Evolutionary conservation across 1,284 basidiomycete species (phyloP).

Genomic region (Wallemia mellicola): DNA sequence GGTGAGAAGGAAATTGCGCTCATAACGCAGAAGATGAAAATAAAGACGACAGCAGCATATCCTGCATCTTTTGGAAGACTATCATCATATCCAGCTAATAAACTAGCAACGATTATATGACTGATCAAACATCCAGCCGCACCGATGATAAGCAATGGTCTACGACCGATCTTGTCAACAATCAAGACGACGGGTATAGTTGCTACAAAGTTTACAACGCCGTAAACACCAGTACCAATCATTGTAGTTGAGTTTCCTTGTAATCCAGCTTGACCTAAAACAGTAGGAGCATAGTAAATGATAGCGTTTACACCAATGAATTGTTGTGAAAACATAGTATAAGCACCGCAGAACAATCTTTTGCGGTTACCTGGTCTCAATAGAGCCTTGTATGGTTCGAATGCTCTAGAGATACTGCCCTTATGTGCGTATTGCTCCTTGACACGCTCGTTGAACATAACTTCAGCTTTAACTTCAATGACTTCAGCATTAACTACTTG

Average conservation of each 20-base stretch:
- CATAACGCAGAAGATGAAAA: constrained; percentile 8
- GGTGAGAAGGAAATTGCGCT: constrained; percentile 9
- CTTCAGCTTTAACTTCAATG: constrained; percentile 49
- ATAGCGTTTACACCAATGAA: constrained; percentile 21
- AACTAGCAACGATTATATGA: constrained; percentile 9
- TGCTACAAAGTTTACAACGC: constrained; percentile 39
- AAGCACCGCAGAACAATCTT: constrained; percentile 8
- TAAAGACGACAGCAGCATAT: constrained; percentile 5
- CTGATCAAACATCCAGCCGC: constrained; percentile 5
- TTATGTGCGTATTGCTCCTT: neutral
- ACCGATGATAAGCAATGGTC: constrained; percentile 11
- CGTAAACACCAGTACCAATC: constrained; percentile 51
- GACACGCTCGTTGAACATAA: constrained; percentile 21
- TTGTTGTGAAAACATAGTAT: constrained; percentile 8
- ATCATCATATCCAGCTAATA: constrained; percentile 8
- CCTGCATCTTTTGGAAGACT: constrained; percentile 6
- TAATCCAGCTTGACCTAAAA: neutral
- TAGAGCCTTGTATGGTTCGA: constrained; percentile 7
- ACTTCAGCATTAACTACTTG: constrained; percentile 47
- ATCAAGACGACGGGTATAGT: constrained; percentile 41
- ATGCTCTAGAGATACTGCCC: neutral
- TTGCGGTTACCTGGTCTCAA: constrained; percentile 5
- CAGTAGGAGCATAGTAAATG: constrained; percentile 27
- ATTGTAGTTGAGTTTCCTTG: constrained; percentile 24
- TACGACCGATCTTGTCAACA: constrained; percentile 34